These are phyloP conservation scores for Boechera divaricarpa DNA, from an alignment of 345 rosid species.

Conservation along the genomic window DNA sequence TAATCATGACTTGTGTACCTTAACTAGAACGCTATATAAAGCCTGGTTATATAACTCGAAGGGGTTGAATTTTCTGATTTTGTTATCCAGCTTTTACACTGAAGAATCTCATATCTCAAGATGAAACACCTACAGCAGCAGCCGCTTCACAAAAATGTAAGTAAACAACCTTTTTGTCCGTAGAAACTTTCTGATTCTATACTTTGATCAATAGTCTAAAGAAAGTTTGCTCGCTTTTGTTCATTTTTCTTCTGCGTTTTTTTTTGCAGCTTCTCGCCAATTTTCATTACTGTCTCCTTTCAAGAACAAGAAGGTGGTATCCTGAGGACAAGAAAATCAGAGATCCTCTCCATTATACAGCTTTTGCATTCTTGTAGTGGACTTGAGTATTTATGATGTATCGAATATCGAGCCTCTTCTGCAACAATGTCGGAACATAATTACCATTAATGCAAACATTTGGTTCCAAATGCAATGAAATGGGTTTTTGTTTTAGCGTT, in stretches of 20 bases:
- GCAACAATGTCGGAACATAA: not conserved
- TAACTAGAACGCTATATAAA: not conserved
- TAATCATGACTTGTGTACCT: not conserved
- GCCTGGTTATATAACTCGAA: not conserved
- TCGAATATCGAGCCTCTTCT: constrained; percentile 1
- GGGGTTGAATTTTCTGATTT: constrained; percentile 29
- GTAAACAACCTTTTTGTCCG: constrained; percentile 18
- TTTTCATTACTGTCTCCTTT: constrained; percentile 82
- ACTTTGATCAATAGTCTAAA: constrained; percentile 11
- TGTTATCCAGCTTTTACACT: constrained; percentile 68
- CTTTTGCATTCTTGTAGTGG: constrained; percentile 29
- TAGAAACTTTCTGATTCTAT: not conserved
- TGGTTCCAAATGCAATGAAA: constrained; percentile 30
- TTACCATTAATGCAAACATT: constrained; percentile 28
- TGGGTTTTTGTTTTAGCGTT: not conserved
- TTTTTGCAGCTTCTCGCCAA: constrained; percentile 72
- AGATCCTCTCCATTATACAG: constrained; percentile 31
- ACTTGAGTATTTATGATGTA: constrained; percentile 21
- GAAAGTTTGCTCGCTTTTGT: constrained; percentile 12
- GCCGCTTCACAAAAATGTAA: constrained; percentile 71
- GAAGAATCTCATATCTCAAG: constrained; percentile 88
- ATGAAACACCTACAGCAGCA: constrained; percentile 65
- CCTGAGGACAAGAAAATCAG: constrained; percentile 16
- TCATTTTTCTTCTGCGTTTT: constrained; percentile 6
- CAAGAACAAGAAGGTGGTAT: constrained; percentile 62